These are phyloP conservation scores for Chlorella variabilis DNA, from an alignment of 163 green algal species.

Conservation along the genomic window DNA sequence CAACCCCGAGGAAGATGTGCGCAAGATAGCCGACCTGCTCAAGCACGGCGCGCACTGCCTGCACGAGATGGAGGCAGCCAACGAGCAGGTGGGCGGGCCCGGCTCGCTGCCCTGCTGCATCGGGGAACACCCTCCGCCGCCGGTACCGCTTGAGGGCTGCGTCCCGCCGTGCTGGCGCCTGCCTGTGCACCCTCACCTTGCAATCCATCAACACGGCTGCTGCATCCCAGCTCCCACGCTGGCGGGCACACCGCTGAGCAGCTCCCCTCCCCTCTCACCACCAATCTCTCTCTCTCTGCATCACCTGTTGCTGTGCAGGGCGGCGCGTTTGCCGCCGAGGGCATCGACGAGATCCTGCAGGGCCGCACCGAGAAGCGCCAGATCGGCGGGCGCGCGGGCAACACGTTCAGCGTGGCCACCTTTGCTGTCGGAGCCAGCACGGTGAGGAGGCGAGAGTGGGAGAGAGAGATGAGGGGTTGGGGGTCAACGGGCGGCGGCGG, in stretches of 20 bases:
- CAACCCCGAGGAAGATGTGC: slow-evolving; percentile 72
- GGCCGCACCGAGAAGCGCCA: slow-evolving; percentile 87
- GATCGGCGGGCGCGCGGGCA: slow-evolving; percentile 77
- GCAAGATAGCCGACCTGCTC: slow-evolving; percentile 85
- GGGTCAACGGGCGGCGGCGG: not conserved
- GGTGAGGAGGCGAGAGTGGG: not conserved
- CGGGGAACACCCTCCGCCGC: too few relatives aligned
- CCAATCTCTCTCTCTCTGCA: too few relatives aligned
- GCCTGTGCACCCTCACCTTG: too few relatives aligned
- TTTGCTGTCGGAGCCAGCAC: slow-evolving; percentile 58
- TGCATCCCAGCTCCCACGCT: too few relatives aligned
- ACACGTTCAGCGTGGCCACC: slow-evolving; percentile 86
- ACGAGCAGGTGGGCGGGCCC: slow-evolving; percentile 26
- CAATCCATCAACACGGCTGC: too few relatives aligned
- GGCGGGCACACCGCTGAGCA: too few relatives aligned
- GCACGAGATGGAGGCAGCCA: slow-evolving; percentile 51
- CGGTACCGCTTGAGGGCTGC: too few relatives aligned
- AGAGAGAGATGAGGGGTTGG: not conserved
- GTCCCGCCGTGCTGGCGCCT: too few relatives aligned
- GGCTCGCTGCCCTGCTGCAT: too few relatives aligned
- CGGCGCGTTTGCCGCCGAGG: slow-evolving; percentile 69
- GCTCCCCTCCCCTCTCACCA: too few relatives aligned
- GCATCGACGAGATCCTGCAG: slow-evolving; percentile 91
- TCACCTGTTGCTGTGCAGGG: too few relatives aligned
- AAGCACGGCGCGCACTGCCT: slow-evolving; percentile 85